Evolutionary conservation across 129 eudicot genomes (phyloP).

Genomic region (Saposhnikovia divaricata): DNA sequence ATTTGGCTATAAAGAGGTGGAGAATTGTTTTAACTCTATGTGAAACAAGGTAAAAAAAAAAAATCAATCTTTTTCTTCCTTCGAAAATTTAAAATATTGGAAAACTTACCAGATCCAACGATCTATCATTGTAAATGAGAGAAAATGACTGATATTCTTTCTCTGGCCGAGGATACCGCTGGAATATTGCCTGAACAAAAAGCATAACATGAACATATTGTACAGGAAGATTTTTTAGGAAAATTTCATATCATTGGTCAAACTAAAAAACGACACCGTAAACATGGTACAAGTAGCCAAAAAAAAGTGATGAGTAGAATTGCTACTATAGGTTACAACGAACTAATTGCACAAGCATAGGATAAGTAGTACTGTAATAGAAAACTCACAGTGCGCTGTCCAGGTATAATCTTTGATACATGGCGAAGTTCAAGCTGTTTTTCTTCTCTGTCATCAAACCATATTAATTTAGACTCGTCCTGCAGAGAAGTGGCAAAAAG

Average conservation of each 20-base stretch:
- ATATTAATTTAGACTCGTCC: conserved; percentile 84
- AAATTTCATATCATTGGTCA: neutral
- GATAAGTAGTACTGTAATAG: neutral
- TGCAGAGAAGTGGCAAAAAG: conserved; percentile 29
- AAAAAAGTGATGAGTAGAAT: neutral
- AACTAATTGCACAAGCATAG: conserved; percentile 9
- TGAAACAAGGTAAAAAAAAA: neutral
- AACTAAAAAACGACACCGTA: neutral
- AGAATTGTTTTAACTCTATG: neutral
- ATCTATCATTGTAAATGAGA: conserved; percentile 71
- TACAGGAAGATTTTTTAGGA: neutral
- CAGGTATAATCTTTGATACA: conserved; percentile 85
- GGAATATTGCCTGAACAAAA: conserved; percentile 62
- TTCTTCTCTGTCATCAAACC: conserved; percentile 92
- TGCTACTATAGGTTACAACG: neutral
- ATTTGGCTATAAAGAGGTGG: neutral
- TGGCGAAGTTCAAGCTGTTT: conserved; percentile 64
- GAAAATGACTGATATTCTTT: conserved; percentile 98
- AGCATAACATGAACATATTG: neutral
- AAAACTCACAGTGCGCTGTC: conserved; percentile 85
- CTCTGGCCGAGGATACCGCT: conserved; percentile 97
- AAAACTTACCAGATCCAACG: conserved; percentile 77
- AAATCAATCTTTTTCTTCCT: neutral
- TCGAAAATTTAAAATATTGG: neutral
- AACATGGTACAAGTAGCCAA: neutral